These are phyloP conservation scores for Neonectria sp. DNA, from an alignment of 2,329 filamentous ascomycete genomes.

Conservation along the genomic window DNA sequence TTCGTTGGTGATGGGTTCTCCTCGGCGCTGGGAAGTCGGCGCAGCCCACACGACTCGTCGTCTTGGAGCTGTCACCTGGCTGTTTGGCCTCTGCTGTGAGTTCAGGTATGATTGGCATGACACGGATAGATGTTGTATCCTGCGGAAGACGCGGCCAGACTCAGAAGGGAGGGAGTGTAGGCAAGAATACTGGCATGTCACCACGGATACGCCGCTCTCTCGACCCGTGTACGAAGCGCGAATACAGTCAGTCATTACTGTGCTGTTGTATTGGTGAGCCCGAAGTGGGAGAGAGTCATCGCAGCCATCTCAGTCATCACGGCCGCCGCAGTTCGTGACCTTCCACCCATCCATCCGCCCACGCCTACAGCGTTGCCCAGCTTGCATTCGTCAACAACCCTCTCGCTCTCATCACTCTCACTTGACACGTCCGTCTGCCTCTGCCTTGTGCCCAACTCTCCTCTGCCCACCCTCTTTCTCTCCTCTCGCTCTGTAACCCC, in stretches of 20 bases:
- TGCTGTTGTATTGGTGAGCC: neutral
- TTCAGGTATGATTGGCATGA: neutral
- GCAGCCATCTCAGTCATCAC: too few species aligned
- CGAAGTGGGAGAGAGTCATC: neutral
- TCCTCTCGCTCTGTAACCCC: neutral
- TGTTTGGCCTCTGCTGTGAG: neutral
- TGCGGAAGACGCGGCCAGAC: neutral
- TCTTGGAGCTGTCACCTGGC: neutral
- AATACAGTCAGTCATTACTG: neutral
- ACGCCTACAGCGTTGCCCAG: neutral
- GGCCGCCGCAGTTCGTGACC: neutral
- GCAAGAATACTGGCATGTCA: neutral
- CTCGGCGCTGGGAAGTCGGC: neutral
- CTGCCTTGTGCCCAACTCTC: neutral
- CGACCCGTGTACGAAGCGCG: neutral
- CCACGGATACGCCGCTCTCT: neutral
- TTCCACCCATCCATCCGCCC: neutral
- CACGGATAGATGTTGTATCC: neutral
- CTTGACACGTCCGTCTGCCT: constrained; percentile 6
- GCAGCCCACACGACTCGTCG: neutral
- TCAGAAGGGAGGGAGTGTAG: neutral
- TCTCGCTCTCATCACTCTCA: neutral
- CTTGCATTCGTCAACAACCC: neutral
- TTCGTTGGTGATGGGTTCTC: neutral
- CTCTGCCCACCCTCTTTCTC: neutral